Base-by-base conservation (phyloP, 2,329 filamentous ascomycete species). In the Fusarium sp. region DNA sequence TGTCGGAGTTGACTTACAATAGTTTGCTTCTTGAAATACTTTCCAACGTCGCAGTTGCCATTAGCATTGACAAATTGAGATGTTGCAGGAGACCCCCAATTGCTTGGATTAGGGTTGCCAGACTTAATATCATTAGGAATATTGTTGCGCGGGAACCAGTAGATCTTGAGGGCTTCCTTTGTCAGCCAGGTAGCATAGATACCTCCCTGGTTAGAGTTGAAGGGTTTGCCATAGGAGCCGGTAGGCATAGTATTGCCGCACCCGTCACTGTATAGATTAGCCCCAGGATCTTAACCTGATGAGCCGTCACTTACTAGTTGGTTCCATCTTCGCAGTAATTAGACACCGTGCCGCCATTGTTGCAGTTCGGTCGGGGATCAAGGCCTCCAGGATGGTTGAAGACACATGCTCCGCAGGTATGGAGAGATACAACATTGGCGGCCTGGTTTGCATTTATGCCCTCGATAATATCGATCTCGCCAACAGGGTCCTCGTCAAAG, bases 41-140 rank as follows among this genome's bases (percentile, higher is more conserved):
- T 63, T 54, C 54, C 58, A 45, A 63, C 54, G n/a, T 63, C 49
- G 14, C 58, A 63, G 58, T 59, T 59, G n/a, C 58, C 54, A 45
- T 58, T 63, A 11, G 47, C 54, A 48, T 53, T 53, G 17, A 63
- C 47, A 29, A 63, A 63, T 41, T 63, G 58, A 20, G 58, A 59
- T 1, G 58, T 58, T 2, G 54, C 58, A 6, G 58, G 58, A 3
- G 37, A 29, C 11, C 55, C 55, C 58, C 58, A 63, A 7, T 42
- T 63, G 27, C 29, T 59, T 2, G 58, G 58, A 11, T 59, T 41
- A 21, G 58, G 58, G n/a, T 53, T 63, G 11, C 55, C 58, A 20
- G 13, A 33, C 6, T 15, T 63, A 29, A 63, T 63, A 5, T 63
- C 58, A 4, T 21, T 29, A 1, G 58, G 55, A 6, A 63, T 63